Evolutionary conservation across 1,284 basidiomycete species (phyloP), one percentile per base, ranked within the genome.

Genomic region (Ustilago esculenta): DNA sequence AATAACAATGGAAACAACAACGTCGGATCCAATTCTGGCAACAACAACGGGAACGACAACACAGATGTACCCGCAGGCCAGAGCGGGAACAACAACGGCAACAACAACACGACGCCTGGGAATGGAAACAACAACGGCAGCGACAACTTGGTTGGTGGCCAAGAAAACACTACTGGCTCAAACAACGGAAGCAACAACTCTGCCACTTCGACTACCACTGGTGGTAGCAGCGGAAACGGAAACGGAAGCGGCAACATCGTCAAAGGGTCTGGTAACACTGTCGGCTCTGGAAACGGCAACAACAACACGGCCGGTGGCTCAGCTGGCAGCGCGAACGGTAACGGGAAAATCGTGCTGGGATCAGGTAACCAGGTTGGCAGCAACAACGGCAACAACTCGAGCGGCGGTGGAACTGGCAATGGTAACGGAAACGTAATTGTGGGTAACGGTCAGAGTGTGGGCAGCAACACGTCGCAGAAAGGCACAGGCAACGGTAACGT

Each of bases 361-460:
- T 18, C 18, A 6, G 37, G 34, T 23, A 42, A 52, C 33, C n/a
- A n/a, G n/a, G n/a, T n/a, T n/a, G 27, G 15, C 23, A 15, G 23
- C n/a, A 24, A 24, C 23, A 44, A 15, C 10, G 54, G 54, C 14
- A 57, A 37, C 36, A 34, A 40, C 44, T 41, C 23, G n/a, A 25
- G 2, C 23, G 30, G 40, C n/a, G 43, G 41, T 24, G 54, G 44
- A 12, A 58, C 39, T 7, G 52, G 53, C 41, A 44, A 29, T 30
- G 56, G 49, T 11, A 52, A 59, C 32, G 50, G 45, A 9, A 60
- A 60, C 15, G 27, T 60, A 6, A 23, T 54, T 9, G 32, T 53
- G 12, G 50, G 40, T 9, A 18, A 47, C 30, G 36, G 24, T 15
- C 29, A 34, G 1, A 44, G n/a, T 8, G 40, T 53, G 7, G 50